These are phyloP conservation scores for Rhodotorula sphaerocarpa DNA, from an alignment of 768 basidiomycete species.

Conservation along the genomic window DNA sequence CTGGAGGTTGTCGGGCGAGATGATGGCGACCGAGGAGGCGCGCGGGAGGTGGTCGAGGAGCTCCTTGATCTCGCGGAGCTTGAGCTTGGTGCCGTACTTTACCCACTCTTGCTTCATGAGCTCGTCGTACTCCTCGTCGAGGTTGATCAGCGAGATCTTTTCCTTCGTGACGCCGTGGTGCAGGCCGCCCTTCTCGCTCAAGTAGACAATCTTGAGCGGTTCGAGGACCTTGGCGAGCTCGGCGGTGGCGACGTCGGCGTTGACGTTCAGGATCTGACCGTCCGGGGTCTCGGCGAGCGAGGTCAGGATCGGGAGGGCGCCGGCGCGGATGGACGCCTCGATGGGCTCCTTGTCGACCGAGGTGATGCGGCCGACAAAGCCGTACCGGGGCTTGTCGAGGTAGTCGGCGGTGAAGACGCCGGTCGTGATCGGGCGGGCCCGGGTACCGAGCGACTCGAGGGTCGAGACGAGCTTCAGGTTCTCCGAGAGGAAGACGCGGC, in stretches of 20 bases:
- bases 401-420: slow-evolving; percentile 97
- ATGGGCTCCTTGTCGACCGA: slow-evolving; percentile 90
- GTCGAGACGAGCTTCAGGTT: slow-evolving; percentile 90
- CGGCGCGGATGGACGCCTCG: slow-evolving; percentile 91
- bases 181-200: slow-evolving; percentile 96
- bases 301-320: slow-evolving; percentile 90
- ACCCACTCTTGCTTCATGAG: slow-evolving; percentile 99
- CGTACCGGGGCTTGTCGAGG: slow-evolving; percentile 89
- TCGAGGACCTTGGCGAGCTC: slow-evolving; percentile 96
- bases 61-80: slow-evolving; percentile 98
- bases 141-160: slow-evolving; percentile 90
- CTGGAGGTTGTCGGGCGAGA: slow-evolving; percentile 81
- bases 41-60: slow-evolving; percentile 95
- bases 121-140: slow-evolving; percentile 95
- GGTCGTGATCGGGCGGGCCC: slow-evolving; percentile 93
- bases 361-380: slow-evolving; percentile 90
- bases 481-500: slow-evolving; percentile 92
- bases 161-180: slow-evolving; percentile 96
- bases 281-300: slow-evolving; percentile 87
- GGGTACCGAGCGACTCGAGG: slow-evolving; percentile 86
- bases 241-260: slow-evolving; percentile 95
- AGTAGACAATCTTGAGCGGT: slow-evolving; percentile 94
- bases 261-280: slow-evolving; percentile 98
- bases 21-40: slow-evolving; percentile 95
- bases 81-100: slow-evolving; percentile 97